Conservation (phyloP, 2,329 filamentous ascomycete genomes). For the Rachicladosporium sp. region DNA sequence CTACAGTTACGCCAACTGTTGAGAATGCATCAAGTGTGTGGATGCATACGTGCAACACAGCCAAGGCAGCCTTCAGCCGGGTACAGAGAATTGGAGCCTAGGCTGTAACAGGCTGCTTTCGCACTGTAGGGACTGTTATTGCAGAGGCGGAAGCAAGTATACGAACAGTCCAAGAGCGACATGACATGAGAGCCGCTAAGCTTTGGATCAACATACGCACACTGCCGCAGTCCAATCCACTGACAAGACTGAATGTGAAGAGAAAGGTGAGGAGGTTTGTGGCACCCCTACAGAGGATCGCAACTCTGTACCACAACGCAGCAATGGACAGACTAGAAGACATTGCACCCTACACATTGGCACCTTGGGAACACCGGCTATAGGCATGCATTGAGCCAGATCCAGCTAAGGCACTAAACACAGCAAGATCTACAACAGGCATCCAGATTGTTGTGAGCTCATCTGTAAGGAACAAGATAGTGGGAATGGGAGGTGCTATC, state of each 20-base stretch:
- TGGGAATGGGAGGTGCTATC: neutral
- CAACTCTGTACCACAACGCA: neutral
- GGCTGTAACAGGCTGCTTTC: neutral
- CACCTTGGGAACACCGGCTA: neutral
- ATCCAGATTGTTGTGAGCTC: neutral
- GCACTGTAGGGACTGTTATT: neutral
- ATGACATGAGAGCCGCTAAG: neutral
- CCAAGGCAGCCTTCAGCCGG: neutral
- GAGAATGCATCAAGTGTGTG: conserved; percentile 2
- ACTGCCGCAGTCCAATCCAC: neutral
- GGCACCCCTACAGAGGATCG: neutral
- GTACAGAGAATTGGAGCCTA: conserved; percentile 1
- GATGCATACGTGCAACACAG: conserved; percentile 1
- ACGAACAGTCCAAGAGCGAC: neutral
- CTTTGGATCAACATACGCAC: conserved; percentile 1
- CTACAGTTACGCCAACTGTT: conserved; percentile 1
- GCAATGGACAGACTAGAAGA: neutral
- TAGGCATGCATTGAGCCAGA: no score
- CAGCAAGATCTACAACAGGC: neutral
- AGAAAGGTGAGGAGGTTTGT: neutral
- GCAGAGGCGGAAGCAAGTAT: conserved; percentile 1
- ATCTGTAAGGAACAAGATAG: neutral
- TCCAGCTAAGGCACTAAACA: no score
- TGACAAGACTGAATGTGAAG: neutral
- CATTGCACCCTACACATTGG: neutral